Evolutionary conservation across 202 grass and related monocot genomes (phyloP).

Genomic region (Zizania palustris): DNA sequence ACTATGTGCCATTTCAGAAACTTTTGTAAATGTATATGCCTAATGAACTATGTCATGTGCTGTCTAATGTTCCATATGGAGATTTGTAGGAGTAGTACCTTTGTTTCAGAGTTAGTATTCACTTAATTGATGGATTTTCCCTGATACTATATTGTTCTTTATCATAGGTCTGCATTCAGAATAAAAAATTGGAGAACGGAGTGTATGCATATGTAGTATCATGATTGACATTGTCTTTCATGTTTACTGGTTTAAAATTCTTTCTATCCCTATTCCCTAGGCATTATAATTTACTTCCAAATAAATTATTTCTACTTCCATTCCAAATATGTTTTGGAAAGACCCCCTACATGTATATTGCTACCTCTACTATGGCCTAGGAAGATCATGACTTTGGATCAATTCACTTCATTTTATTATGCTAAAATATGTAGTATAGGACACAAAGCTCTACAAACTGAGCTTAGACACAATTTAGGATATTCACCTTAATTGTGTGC

Average conservation of each 20-base stretch:
- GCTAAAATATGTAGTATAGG: slow-evolving; percentile 3
- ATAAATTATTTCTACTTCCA: neutral
- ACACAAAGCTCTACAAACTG: neutral
- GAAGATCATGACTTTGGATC: neutral
- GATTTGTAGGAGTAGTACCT: neutral
- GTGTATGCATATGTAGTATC: neutral
- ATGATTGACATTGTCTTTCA: neutral
- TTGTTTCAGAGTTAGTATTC: neutral
- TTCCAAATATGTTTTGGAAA: neutral
- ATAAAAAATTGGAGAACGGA: slow-evolving; percentile 12
- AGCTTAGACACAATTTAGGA: neutral
- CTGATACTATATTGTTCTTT: slow-evolving; percentile 16
- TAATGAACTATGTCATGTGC: neutral
- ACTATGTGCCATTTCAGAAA: neutral
- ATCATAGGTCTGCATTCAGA: neutral
- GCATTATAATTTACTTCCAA: slow-evolving; percentile 1
- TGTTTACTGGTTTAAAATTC: slow-evolving; percentile 19
- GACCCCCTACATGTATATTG: slow-evolving; percentile 12
- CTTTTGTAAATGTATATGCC: neutral
- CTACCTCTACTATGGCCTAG: neutral
- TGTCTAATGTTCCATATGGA: neutral
- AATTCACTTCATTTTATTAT: neutral
- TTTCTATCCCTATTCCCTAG: neutral
- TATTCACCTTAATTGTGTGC: slow-evolving; percentile 22
- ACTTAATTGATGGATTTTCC: neutral